Evolutionary conservation across 2,329 filamentous ascomycete species (phyloP), one percentile per base, ranked within the genome.

Genomic region (Penicillium sp.): DNA sequence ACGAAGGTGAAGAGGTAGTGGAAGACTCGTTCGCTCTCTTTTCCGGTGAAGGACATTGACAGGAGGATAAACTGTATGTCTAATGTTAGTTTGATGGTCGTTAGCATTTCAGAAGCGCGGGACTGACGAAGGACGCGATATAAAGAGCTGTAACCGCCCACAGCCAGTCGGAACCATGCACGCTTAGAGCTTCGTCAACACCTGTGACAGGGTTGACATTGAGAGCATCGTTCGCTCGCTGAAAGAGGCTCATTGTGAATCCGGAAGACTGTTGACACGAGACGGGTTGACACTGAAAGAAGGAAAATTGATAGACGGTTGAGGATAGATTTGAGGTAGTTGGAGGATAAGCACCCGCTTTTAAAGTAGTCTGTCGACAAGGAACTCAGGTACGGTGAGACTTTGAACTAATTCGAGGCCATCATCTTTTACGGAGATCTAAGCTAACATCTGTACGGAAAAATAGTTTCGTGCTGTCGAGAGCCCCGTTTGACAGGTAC

Each of bases 1-100:
- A 79, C 79, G 56, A 85, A 76, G 66, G 74, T 78, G 71, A 85
- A 84, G 64, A 85, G 74, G 71, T 86, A 85, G 76, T 87, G 83
- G 76, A 86, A 86, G 67, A 86, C 80, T 67, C 78, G 80, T 70
- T 86, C 83, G 56, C 81, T 81, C 44, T 78, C 73, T 48, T 75
- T 77, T 44, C 83, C 78, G 11, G 75, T 71, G 69, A 82, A 79
- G 63, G 77, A 78, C 5, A 82, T 71, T 23, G 68, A 76, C 48
- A 76, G 76, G 68, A 80, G 75, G 61, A 59, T 69, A n/a, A 86
- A 67, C 80, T 83, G 26, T 21, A 30, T n/a, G 23, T 7, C 21
- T 23, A 21, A 30, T 3, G n/a, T 50, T 45, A 48, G 57, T 46
- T 23, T 26, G 19, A 46, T 31, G 31, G 38, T 46, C 15, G n/a